Evolutionary conservation across 78 protist species (phyloP).

Genomic region (Dictyostelium discoideum): dicty_2.7 NC_007088.5:4949501-4950000

Average conservation of each 20-base stretch:
- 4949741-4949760: neutral
- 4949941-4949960: conserved; percentile 19
- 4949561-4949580: conserved; percentile 16
- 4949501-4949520: conserved; percentile 22
- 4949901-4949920: conserved; percentile 21
- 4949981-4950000: conserved; percentile 40
- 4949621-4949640: conserved; percentile 59
- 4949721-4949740: conserved; percentile 35
- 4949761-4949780: conserved; percentile 23
- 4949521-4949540: conserved; percentile 25
- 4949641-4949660: conserved; percentile 2
- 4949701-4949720: conserved; percentile 62
- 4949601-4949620: conserved; percentile 52
- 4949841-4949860: conserved; percentile 34
- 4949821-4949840: conserved; percentile 60
- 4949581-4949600: conserved; percentile 62
- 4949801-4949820: conserved; percentile 56
- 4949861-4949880: conserved; percentile 53
- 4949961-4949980: conserved; percentile 31
- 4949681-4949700: conserved; percentile 14
- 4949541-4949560: neutral
- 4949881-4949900: conserved; percentile 58
- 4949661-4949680: conserved; percentile 17
- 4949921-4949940: conserved; percentile 1
- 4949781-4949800: conserved; percentile 34